These are phyloP conservation scores for Myxozyma melibiosi DNA, from an alignment of 805 yeast genomes.

Conservation along the genomic window DNA sequence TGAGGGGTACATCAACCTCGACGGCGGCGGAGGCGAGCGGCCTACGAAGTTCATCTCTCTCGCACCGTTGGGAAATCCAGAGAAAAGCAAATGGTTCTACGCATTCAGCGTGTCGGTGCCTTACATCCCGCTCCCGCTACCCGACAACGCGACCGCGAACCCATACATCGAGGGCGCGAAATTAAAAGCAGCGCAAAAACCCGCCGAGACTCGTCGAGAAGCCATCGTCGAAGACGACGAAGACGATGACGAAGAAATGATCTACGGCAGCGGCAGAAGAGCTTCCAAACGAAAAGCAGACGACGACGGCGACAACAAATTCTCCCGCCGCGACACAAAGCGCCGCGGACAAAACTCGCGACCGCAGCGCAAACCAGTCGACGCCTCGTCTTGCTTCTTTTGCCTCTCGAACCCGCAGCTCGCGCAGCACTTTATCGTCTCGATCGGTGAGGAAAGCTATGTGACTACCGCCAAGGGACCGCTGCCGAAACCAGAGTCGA, in stretches of 20 bases:
- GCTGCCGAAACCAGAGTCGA: conserved; percentile 47
- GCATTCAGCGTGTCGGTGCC: conserved; percentile 56
- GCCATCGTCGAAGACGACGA: not conserved
- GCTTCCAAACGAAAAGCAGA: conserved; percentile 2
- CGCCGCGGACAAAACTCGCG: conserved; percentile 26
- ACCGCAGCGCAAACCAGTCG: conserved; percentile 11
- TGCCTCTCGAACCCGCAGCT: conserved; percentile 79
- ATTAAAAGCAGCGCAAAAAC: conserved; percentile 5
- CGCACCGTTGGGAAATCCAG: conserved; percentile 55
- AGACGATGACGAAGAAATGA: conserved; percentile 12
- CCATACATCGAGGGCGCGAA: conserved; percentile 39
- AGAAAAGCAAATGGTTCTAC: conserved; percentile 67
- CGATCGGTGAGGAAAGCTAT: conserved; percentile 68
- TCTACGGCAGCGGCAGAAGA: conserved; percentile 9
- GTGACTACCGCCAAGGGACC: conserved; percentile 88
- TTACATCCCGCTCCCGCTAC: conserved; percentile 36
- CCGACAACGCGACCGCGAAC: conserved; percentile 40
- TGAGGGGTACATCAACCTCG: conserved; percentile 9
- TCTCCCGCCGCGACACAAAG: not conserved
- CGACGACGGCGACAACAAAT: conserved; percentile 5
- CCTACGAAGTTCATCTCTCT: conserved; percentile 67
- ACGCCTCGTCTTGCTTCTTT: conserved; percentile 61
- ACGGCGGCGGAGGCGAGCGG: conserved; percentile 29
- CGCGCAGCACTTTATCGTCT: conserved; percentile 76
- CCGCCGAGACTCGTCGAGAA: not conserved